Conservation (phyloP, 2,329 filamentous ascomycete species). For the Aspergillus sp. region DNA sequence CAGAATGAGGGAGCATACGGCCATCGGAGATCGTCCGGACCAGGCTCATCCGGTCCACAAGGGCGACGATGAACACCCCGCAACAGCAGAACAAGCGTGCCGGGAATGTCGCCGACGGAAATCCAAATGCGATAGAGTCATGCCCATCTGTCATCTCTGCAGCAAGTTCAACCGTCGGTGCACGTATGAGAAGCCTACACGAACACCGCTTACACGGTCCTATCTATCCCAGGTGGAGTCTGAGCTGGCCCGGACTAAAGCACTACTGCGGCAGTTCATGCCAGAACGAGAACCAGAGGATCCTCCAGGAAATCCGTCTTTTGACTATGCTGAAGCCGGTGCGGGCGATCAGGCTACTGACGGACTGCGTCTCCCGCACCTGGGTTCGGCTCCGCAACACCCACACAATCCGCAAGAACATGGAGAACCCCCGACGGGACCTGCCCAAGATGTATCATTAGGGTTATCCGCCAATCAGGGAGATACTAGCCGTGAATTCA, state of each 20-base stretch:
- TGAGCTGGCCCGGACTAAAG: background rate
- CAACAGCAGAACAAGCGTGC: slow-evolving; percentile 22
- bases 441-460: too few species aligned
- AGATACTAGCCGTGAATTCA: too few species aligned
- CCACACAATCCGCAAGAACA: too few species aligned
- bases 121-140: slow-evolving; percentile 17
- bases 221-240: background rate
- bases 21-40: too few species aligned
- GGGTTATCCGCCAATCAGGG: too few species aligned
- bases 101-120: slow-evolving; percentile 42
- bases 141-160: background rate
- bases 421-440: too few species aligned
- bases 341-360: too few species aligned
- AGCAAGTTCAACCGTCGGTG: background rate
- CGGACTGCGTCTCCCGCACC: too few species aligned
- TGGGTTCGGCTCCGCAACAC: too few species aligned
- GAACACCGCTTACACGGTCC: background rate
- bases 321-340: background rate
- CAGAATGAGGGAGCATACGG: too few species aligned
- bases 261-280: background rate
- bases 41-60: too few species aligned
- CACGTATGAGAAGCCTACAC: background rate
- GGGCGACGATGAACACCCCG: background rate
- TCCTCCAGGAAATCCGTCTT: background rate
- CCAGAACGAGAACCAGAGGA: background rate